Percentiles rank a stretch among this genome's conserved stretches.
Conservation (phyloP, 1,284 basidiomycete genomes). For the Microbotryomycetes sp. region DNA sequence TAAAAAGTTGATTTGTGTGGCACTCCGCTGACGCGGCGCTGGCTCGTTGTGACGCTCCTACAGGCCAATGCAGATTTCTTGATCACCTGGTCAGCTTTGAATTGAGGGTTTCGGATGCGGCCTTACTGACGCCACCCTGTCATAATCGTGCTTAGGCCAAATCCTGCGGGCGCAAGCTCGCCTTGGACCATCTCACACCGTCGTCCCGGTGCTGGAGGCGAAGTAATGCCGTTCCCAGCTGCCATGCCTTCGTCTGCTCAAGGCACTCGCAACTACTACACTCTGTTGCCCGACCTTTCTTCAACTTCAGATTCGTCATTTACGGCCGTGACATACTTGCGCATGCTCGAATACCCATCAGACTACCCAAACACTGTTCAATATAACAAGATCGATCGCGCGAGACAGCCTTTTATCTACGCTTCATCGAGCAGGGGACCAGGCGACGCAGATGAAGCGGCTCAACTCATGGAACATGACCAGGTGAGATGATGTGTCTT, state of each 20-base stretch:
- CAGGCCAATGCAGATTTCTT: constrained; percentile 26
- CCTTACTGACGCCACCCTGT: too few species aligned
- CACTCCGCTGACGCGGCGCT: background rate
- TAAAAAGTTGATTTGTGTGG: too few species aligned
- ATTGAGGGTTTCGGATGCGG: too few species aligned
- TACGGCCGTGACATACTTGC: constrained; percentile 15
- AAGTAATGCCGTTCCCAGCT: constrained; percentile 6
- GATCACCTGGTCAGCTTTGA: constrained; percentile 9
- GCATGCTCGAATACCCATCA: constrained; percentile 1
- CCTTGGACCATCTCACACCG: constrained; percentile 26
- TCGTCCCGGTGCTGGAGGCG: background rate
- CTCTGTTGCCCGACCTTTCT: constrained; percentile 17
- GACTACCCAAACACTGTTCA: constrained; percentile 8
- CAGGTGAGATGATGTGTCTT: constrained; percentile 1
- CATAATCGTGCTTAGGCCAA: constrained; percentile 1
- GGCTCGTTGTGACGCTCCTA: background rate
- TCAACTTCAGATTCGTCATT: constrained; percentile 4
- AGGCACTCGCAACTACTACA: constrained; percentile 8
- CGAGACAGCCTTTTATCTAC: constrained; percentile 11
- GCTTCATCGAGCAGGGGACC: constrained; percentile 11
- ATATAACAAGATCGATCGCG: background rate
- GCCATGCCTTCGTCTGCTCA: background rate
- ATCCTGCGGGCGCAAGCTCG: background rate
- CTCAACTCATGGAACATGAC: constrained; percentile 17
- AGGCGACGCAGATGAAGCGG: background rate